Evolutionary conservation across 768 basidiomycete genomes (phyloP).

Genomic region (Russula earlei): DNA sequence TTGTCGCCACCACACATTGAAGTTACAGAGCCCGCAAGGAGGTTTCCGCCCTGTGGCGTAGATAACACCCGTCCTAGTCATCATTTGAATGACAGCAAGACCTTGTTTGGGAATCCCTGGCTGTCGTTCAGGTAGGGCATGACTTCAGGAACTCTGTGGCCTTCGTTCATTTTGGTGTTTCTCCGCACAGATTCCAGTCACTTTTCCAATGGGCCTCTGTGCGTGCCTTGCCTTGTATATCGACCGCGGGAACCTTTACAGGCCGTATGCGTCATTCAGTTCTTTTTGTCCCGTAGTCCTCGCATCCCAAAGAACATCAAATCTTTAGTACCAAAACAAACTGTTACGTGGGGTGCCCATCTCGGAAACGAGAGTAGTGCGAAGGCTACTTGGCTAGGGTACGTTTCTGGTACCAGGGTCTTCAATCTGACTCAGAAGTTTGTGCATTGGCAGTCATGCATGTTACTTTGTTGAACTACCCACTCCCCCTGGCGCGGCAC

Average conservation of each 20-base stretch:
- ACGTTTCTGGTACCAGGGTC: not conserved
- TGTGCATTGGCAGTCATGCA: constrained; percentile 26
- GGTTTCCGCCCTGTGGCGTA: constrained; percentile 5
- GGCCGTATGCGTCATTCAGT: not conserved
- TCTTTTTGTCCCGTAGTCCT: constrained; percentile 1
- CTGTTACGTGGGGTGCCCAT: constrained; percentile 8
- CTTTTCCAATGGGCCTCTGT: constrained; percentile 12
- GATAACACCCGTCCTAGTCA: constrained; percentile 13
- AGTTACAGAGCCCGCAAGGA: constrained; percentile 10
- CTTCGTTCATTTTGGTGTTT: not conserved
- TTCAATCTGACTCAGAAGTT: not conserved
- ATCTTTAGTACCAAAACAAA: constrained; percentile 15
- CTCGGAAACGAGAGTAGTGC: constrained; percentile 6
- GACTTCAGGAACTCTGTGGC: not conserved
- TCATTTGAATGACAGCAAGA: constrained; percentile 9
- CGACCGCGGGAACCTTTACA: not conserved
- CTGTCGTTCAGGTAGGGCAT: constrained; percentile 16
- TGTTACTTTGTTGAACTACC: constrained; percentile 34
- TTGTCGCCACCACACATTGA: constrained; percentile 8
- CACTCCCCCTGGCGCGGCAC: constrained; percentile 24
- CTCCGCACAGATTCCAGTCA: constrained; percentile 8
- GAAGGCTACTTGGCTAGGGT: constrained; percentile 20
- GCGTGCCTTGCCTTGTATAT: not conserved
- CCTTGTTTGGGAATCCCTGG: constrained; percentile 18
- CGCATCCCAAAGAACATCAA: constrained; percentile 12